Evolutionary conservation across 1,139 yeast genomes (phyloP).

Genomic region (Meyerozyma guilliermondii): DNA sequence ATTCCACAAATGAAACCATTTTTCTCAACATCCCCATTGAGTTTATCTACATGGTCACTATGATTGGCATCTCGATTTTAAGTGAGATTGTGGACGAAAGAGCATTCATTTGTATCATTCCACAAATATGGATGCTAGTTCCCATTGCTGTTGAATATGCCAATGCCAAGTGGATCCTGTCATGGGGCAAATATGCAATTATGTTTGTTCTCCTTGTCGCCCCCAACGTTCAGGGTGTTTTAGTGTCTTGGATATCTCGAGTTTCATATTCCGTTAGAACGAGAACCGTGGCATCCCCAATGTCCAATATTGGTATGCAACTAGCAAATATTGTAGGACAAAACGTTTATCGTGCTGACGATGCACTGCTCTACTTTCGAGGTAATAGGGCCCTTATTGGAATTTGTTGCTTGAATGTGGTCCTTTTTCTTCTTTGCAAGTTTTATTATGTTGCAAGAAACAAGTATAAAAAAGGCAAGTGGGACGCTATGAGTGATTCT

Average conservation of each 20-base stretch:
- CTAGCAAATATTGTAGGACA: slow-evolving; percentile 12
- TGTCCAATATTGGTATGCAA: slow-evolving; percentile 19
- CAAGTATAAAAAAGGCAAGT: slow-evolving; percentile 32
- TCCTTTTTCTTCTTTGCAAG: slow-evolving; percentile 11
- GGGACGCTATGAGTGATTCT: slow-evolving; percentile 44
- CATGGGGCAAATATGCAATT: slow-evolving; percentile 2
- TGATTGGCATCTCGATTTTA: slow-evolving; percentile 34
- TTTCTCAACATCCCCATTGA: slow-evolving; percentile 48
- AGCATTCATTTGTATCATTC: slow-evolving; percentile 13
- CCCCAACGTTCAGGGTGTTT: slow-evolving; percentile 1
- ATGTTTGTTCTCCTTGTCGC: not conserved
- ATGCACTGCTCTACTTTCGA: slow-evolving; percentile 9
- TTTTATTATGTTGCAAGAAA: slow-evolving; percentile 46
- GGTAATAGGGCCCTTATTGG: slow-evolving; percentile 8
- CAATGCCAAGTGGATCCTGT: not conserved
- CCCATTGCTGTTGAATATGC: slow-evolving; percentile 4
- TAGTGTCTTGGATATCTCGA: slow-evolving; percentile 3
- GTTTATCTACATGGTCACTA: slow-evolving; percentile 29
- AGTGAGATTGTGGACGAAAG: slow-evolving; percentile 37
- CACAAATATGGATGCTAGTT: slow-evolving; percentile 16
- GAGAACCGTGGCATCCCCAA: slow-evolving; percentile 19
- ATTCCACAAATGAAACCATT: slow-evolving; percentile 50
- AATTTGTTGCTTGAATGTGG: not conserved
- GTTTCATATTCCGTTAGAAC: slow-evolving; percentile 15
- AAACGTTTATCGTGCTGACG: slow-evolving; percentile 11